Evolutionary conservation across 2,329 filamentous ascomycete genomes (phyloP).

Genomic region (Neonectria faginata): DNA sequence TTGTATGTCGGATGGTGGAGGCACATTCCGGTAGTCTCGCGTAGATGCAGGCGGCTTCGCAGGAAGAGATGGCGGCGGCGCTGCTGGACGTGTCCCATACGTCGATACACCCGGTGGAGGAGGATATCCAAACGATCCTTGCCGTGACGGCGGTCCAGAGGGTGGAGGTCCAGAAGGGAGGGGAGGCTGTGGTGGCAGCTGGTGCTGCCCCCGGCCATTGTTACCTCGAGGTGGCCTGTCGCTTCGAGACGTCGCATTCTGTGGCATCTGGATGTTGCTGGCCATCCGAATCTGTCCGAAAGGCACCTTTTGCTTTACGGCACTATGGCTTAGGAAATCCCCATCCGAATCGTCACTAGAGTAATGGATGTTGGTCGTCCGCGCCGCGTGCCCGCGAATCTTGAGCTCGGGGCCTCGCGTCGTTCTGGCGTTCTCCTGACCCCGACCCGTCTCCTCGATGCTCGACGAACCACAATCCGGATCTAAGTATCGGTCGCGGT

Average conservation of each 20-base stretch:
- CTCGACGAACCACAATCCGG: conserved; percentile 53
- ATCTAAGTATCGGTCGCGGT: conserved; percentile 63
- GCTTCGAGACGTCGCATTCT: conserved; percentile 28
- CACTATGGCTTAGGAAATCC: conserved; percentile 55
- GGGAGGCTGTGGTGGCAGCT: conserved; percentile 49
- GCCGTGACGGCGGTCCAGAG: conserved; percentile 41
- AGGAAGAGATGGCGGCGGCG: conserved; percentile 45
- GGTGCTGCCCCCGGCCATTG: conserved; percentile 33
- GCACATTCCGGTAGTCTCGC: conserved; percentile 46
- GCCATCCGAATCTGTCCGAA: conserved; percentile 55
- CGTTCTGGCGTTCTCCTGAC: conserved; percentile 40
- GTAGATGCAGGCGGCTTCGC: conserved; percentile 45
- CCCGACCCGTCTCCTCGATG: conserved; percentile 50
- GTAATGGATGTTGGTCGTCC: conserved; percentile 56
- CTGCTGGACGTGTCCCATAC: conserved; percentile 30
- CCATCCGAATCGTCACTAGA: conserved; percentile 60
- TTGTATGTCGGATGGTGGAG: conserved; percentile 44
- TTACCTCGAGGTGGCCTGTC: conserved; percentile 29
- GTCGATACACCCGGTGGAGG: conserved; percentile 41
- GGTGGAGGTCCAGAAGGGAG: conserved; percentile 55
- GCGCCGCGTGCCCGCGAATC: conserved; percentile 50
- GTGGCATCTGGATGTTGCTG: conserved; percentile 55
- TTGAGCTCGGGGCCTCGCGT: conserved; percentile 47
- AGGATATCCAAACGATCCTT: conserved; percentile 38
- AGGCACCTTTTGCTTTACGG: conserved; percentile 47